A percentile compares a stretch with the other conserved stretches of the same genome.
Evolutionary conservation across 805 yeast species (phyloP).

Genomic region (Lipomyces yamadae): DNA sequence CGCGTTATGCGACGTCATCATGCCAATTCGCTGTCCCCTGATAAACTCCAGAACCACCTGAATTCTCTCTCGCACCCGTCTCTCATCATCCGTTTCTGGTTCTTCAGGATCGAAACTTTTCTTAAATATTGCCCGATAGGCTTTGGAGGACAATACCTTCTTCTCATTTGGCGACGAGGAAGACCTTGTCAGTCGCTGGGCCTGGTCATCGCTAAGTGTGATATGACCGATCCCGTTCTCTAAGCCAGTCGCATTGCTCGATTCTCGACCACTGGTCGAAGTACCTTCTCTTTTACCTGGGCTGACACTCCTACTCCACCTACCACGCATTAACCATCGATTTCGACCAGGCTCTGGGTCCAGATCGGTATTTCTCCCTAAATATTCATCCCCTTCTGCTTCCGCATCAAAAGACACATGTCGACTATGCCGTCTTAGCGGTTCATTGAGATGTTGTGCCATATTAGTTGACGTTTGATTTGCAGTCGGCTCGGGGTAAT

Average conservation of each 20-base stretch:
- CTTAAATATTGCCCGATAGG: slow-evolving; percentile 6
- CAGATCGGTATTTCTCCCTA: neutral
- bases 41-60: slow-evolving; percentile 21
- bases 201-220: neutral
- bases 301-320: slow-evolving; percentile 20
- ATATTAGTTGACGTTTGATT: neutral
- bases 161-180: neutral
- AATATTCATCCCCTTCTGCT: neutral
- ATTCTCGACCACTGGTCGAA: neutral
- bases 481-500: too few relatives aligned
- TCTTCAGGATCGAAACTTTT: slow-evolving; percentile 25
- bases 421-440: neutral
- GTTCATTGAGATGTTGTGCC: neutral
- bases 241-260: neutral
- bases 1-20: slow-evolving; percentile 27
- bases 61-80: slow-evolving; percentile 19
- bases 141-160: neutral
- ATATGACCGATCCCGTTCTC: too few relatives aligned
- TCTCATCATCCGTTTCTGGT: slow-evolving; percentile 31
- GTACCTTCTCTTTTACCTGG: slow-evolving; percentile 3
- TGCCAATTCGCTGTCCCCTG: slow-evolving; percentile 28
- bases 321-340: slow-evolving; percentile 7
- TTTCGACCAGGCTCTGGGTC: slow-evolving; percentile 3
- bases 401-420: slow-evolving; percentile 21
- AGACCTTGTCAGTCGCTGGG: neutral